Base-by-base conservation (phyloP, 108 stramenopile genomes). In the Thalassiosira profunda region DNA sequence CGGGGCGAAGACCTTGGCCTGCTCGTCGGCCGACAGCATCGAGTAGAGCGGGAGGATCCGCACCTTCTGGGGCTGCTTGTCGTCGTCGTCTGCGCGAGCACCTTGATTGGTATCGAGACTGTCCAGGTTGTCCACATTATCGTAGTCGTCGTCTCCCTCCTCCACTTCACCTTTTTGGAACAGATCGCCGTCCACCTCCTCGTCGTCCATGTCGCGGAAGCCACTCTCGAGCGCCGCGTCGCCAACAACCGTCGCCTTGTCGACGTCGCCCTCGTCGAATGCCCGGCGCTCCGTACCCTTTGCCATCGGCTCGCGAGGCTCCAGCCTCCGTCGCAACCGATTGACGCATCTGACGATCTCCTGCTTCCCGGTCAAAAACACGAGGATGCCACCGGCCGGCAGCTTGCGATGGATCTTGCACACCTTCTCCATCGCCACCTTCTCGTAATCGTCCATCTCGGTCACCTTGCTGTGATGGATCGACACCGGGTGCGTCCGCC, bases 381-480 rank as follows among this genome's bases (percentile, higher is more conserved):
- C 93, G n/a, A 99, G 89, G 51, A 98, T 90, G 2, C 95, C 98
- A 24, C 97, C 97, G 8, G 67, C 75, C 0, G 97, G 97, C 34
- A 98, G 73, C 58, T 92, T 91, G 25, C 87, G 63, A 74, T 99
- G 97, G 44, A 99, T 95, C 47, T 85, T 88, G 59, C 93, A 84
- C 29, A 90, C 75, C 67, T 97, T 98, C 12, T 85, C 76, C 63
- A 86, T 83, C 12, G 87, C 86, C 4, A 66, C 88, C 17, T 74
- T 81, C 73, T 93, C 88, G 69, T 99, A 99, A 78, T 97, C 82
- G 29, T 91, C 89, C 54, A 98, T 65, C 74, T 97, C 99, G 6
- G 99, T 99, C 15, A 89, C 80, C 72, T 94, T 95, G 71, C 85
- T 86, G 77, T 97, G 98, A 83, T 99, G 98, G 70, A 94, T 85